Percentiles rank a stretch among this genome's conserved stretches.
Evolutionary conservation across 169 alveolate species (phyloP).

Genomic region (Perkinsus marinus): DNA sequence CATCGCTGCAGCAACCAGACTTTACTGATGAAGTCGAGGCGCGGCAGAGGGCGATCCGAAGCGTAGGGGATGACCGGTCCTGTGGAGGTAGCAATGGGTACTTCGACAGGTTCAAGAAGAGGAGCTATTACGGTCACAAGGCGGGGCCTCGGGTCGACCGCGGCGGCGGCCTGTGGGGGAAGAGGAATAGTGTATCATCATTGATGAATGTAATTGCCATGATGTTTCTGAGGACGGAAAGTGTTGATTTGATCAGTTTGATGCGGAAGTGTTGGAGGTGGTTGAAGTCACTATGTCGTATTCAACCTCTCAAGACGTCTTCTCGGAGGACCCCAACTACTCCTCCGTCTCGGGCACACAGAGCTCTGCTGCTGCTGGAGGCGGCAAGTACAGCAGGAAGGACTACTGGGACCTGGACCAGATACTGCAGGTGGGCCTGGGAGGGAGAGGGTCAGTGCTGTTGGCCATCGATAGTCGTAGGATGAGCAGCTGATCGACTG

Average conservation of each 20-base stretch:
- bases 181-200: not conserved
- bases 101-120: not conserved
- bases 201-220: no score
- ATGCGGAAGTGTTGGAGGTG: no score
- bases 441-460: no score
- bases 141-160: not conserved
- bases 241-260: no score
- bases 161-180: not conserved
- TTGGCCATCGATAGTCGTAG: not conserved
- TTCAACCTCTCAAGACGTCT: not conserved
- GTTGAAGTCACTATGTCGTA: not conserved
- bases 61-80: not conserved
- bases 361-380: not conserved
- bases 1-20: not conserved
- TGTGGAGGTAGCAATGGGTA: not conserved
- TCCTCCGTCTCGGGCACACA: not conserved
- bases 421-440: not conserved
- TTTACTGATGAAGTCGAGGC: not conserved
- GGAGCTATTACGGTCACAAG: not conserved
- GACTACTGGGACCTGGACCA: not conserved
- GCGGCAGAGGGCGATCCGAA: not conserved
- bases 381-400: not conserved
- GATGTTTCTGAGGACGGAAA: no score
- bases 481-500: not conserved
- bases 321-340: not conserved